Conservation (phyloP, 345 rosid species). For the Schrenkiella parvula region DNA sequence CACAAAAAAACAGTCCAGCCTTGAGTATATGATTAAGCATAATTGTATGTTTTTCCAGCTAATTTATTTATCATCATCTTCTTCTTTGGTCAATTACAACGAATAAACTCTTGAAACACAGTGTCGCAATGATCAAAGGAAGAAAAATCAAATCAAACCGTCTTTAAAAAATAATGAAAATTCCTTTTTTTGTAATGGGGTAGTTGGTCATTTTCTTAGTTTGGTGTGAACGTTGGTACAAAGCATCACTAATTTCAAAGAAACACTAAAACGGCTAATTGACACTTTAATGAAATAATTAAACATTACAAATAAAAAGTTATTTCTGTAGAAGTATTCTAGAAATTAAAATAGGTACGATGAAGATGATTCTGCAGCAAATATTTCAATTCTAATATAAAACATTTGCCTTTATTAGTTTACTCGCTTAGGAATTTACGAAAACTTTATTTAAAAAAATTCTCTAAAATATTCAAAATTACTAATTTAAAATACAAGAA, state of each 20-base stretch:
- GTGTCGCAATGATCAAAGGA: not conserved
- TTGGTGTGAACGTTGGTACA: constrained; percentile 21
- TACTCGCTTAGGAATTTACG: too few relatives aligned
- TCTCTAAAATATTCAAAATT: not conserved
- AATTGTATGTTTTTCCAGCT: constrained; percentile 18
- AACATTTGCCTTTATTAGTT: too few relatives aligned
- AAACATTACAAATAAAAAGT: not conserved
- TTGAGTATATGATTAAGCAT: constrained; percentile 7
- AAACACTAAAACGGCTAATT: constrained; percentile 25
- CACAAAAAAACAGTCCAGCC: not conserved
- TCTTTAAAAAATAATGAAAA: not conserved
- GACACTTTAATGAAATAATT: not conserved
- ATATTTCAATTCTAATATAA: too few relatives aligned
- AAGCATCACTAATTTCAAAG: constrained; percentile 14
- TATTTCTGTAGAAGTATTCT: not conserved
- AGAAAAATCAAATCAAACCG: not conserved
- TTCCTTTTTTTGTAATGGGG: not conserved
- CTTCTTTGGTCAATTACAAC: not conserved
- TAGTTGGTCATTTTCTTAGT: constrained; percentile 31
- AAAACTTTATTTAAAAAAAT: too few relatives aligned
- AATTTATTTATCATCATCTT: not conserved
- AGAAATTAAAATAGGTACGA: not conserved
- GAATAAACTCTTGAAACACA: not conserved
- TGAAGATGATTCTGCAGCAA: not conserved
- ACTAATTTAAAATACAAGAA: not conserved